Base-by-base conservation (phyloP, 2,329 filamentous ascomycete genomes). In the Phaeosphaeria sp. region DNA sequence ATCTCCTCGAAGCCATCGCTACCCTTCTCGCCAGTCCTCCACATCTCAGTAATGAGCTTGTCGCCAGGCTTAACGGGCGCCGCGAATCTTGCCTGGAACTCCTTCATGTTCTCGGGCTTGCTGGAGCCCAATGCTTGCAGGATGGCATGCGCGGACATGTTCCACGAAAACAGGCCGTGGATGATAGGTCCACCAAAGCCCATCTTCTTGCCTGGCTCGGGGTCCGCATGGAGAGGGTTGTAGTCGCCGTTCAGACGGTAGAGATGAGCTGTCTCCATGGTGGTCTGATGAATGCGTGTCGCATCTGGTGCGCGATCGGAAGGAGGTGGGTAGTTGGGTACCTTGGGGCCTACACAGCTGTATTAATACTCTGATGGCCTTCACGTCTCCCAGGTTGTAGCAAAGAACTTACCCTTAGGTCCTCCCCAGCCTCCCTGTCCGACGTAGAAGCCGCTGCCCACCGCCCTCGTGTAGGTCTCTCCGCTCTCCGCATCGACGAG, bases 141-240 rank as follows among this genome's bases (percentile, higher is more conserved):
- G 57, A 97, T 81, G 25, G 85, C 88, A 72, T 94, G 91, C 17
- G 86, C 86, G 1, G 91, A 86, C 56, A 86, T 86, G 80, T 97
- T 97, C 89, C 91, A 97, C 67, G 88, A 91, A 81, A 89, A 96
- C 46, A 97, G 83, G 20, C 93, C 93, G 79, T 97, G 93, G 76
- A 96, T 91, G 77, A 97, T 97, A 67, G 87, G 83, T 33, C 93
- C 93, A 25, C 92, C 91, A 67, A 96, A 97, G 59, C 93, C 93
- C 91, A 97, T 96, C 80, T 92, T 90, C 78, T 86, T 80, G 59
- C 92, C 92, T 0, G 92, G 91, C 79, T 92, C 91, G 13, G 92
- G 92, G 18, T 91, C 91, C 6, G 92, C 92, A 75, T 97, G 93
- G 36, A 97, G 87, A 25, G 93, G 93, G 81, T 97, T 97, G 80